Conservation (phyloP, 352 stramenopile species). For the Phytopythium chamaehyphon region DNA sequence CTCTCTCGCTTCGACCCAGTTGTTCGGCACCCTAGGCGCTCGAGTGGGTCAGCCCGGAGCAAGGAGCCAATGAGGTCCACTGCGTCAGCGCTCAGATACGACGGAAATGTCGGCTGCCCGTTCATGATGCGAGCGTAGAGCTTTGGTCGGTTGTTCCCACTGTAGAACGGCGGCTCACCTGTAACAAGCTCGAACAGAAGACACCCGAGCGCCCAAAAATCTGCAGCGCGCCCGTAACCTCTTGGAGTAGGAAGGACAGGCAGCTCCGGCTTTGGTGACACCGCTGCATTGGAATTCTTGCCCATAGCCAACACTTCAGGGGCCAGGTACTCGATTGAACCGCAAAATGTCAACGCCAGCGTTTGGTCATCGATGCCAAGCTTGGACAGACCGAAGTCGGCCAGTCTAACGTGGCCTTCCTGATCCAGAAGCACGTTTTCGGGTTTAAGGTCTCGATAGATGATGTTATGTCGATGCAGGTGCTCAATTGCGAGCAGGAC, state of each 20-base stretch:
- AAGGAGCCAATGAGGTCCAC: slow-evolving; percentile 46
- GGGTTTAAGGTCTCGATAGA: slow-evolving; percentile 90
- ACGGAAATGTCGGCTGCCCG: slow-evolving; percentile 38
- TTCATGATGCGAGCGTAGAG: slow-evolving; percentile 66
- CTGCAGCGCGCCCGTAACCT: slow-evolving; percentile 84
- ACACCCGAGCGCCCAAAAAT: slow-evolving; percentile 87
- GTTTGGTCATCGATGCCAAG: slow-evolving; percentile 57
- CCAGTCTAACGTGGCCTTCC: slow-evolving; percentile 83
- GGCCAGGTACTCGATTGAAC: slow-evolving; percentile 86
- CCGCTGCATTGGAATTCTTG: slow-evolving; percentile 16
- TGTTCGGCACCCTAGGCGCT: slow-evolving; percentile 49
- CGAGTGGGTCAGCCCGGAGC: slow-evolving; percentile 42
- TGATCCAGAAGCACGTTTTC: slow-evolving; percentile 90
- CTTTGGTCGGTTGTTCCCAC: slow-evolving; percentile 46
- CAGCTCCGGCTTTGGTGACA: slow-evolving; percentile 7
- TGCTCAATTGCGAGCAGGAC: slow-evolving; percentile 79
- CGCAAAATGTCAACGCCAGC: slow-evolving; percentile 77
- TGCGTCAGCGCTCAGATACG: slow-evolving; percentile 45
- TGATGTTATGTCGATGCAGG: slow-evolving; percentile 66
- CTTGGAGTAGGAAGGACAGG: slow-evolving; percentile 11
- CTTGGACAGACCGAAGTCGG: slow-evolving; percentile 90
- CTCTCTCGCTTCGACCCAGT: slow-evolving; percentile 13
- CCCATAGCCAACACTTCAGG: slow-evolving; percentile 66
- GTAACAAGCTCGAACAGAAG: slow-evolving; percentile 91
- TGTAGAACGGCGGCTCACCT: slow-evolving; percentile 83